Evolutionary conservation across 2,329 filamentous ascomycete species (phyloP), one percentile per base, ranked within the genome.

Genomic region (Chaetomium globosum): DNA sequence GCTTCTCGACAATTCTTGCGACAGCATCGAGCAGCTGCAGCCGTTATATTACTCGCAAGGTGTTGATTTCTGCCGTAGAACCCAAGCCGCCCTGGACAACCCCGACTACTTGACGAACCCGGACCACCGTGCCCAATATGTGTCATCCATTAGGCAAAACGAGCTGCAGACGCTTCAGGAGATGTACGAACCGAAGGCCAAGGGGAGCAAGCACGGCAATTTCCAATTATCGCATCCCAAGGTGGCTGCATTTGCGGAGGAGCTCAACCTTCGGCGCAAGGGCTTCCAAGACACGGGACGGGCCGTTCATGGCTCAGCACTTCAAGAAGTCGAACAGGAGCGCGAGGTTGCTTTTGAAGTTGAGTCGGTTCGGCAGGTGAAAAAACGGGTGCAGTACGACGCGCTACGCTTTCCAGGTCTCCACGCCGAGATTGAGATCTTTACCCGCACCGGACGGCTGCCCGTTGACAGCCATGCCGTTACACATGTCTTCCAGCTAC

Each of bases 1-100:
- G 88, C 79, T 90, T 0, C 77, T 91, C 0, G 80, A 88, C 53
- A 85, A 89, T 61, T 89, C 87, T 0, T 91, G 88, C 65, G 74
- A 77, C 8, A 80, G 76, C 0, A 87, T 85, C 23, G 85, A 88
- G 65, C 82, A 88, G 36, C 73, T 89, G 0, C 82, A 84, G 56
- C 79, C 82, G 0, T 76, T 91, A 0, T 87, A 88, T 67, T 78
- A 81, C 3, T 78, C 86, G 0, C 88, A 91, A 71, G 87, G 87
- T 0, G 73, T 77, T 0, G 85, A 89, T 66, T 90, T 85, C 67
- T 86, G 86, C 65, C 79, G 80, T 0, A 82, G 87, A 1, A 80
- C 76, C 0, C 79, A 89, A 59, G 83, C 85, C 0, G 72, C 76
- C 0, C 70, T 77, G 26, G 74, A 79, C 0, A 73, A 85, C 65